Evolutionary conservation across 495 filamentous ascomycete genomes (phyloP).

Genomic region (Penicillium goetzii): DNA sequence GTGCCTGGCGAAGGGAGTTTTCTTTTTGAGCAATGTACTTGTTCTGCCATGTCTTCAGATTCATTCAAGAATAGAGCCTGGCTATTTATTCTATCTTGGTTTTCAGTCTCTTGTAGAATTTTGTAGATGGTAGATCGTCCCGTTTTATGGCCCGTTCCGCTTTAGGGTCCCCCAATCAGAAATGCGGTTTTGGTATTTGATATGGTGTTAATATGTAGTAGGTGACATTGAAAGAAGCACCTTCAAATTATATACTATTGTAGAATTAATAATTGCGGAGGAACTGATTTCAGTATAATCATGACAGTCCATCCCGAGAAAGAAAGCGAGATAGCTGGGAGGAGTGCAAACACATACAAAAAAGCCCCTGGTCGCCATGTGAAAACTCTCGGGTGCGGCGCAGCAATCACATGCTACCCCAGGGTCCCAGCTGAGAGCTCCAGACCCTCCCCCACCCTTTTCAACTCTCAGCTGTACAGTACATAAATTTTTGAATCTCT

Average conservation of each 20-base stretch:
- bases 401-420: constrained; percentile 3
- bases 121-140: not conserved
- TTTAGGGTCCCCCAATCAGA: not conserved
- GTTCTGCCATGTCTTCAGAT: constrained; percentile 22
- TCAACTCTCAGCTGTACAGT: not conserved
- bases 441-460: not conserved
- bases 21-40: constrained; percentile 34
- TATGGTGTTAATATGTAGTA: not conserved
- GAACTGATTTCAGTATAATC: not conserved
- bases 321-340: not conserved
- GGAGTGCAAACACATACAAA: not conserved
- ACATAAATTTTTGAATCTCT: not conserved
- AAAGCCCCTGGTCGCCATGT: too few relatives aligned
- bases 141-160: not conserved
- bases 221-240: not conserved
- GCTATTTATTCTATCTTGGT: too few relatives aligned
- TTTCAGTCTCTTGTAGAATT: too few relatives aligned
- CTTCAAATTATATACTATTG: not conserved
- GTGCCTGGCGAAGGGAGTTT: constrained; percentile 35
- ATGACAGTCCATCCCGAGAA: not conserved
- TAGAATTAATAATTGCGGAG: not conserved
- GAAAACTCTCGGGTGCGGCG: not conserved
- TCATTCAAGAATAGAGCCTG: constrained; percentile 33
- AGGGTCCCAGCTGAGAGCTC: too few relatives aligned
- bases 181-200: not conserved